Evolutionary conservation across 805 yeast species (phyloP).

Genomic region (Debaryomyces tyrocola): DNA sequence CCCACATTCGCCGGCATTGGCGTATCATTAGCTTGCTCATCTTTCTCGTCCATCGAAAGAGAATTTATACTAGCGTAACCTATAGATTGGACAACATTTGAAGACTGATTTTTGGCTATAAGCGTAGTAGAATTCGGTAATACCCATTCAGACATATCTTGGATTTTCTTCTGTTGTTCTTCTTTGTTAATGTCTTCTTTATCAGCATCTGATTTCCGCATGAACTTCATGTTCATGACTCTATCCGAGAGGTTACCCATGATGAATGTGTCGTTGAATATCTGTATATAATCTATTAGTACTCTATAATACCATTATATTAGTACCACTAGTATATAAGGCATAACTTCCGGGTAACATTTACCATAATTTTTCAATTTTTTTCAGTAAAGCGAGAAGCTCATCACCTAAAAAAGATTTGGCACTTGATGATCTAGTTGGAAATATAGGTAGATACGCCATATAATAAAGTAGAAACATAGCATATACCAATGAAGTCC

Average conservation of each 20-base stretch:
- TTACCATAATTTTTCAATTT: slow-evolving; percentile 4
- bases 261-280: background rate
- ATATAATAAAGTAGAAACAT: background rate
- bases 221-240: slow-evolving; percentile 80
- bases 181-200: slow-evolving; percentile 33
- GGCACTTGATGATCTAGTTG: background rate
- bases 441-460: background rate
- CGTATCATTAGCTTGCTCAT: slow-evolving; percentile 3
- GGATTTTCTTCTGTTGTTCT: slow-evolving; percentile 34
- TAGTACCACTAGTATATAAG: background rate
- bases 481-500: slow-evolving; percentile 60
- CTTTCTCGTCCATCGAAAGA: slow-evolving; percentile 18
- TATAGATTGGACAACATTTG: slow-evolving; percentile 26
- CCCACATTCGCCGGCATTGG: slow-evolving; percentile 4
- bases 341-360: slow-evolving; percentile 3
- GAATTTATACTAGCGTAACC: slow-evolving; percentile 44
- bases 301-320: background rate
- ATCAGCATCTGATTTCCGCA: slow-evolving; percentile 42
- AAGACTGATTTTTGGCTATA: slow-evolving; percentile 24
- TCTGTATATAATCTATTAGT: background rate
- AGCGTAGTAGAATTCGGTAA: slow-evolving; percentile 32
- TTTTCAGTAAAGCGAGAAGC: slow-evolving; percentile 4
- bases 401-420: slow-evolving; percentile 7
- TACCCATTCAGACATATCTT: slow-evolving; percentile 56
- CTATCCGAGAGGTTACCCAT: slow-evolving; percentile 54